Conservation (phyloP, 257 asterid genomes). For the Solanum sejunctum region DNA sequence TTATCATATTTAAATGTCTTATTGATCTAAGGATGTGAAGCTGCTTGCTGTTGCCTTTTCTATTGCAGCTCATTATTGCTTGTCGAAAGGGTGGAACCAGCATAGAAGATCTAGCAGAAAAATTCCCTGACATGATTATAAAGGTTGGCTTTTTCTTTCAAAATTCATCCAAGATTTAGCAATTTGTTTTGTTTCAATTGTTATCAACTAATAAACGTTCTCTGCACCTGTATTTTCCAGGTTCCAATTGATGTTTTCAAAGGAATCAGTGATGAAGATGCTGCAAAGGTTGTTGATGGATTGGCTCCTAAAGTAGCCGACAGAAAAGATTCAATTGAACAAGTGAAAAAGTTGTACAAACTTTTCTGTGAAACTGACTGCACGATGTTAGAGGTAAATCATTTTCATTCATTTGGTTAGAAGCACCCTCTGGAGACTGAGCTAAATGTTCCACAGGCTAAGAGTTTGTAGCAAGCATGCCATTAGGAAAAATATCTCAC, state of each 20-base stretch:
- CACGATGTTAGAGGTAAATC: slow-evolving; percentile 80
- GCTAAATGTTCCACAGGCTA: not conserved
- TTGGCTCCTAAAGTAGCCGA: slow-evolving; percentile 86
- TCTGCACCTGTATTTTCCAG: slow-evolving; percentile 20
- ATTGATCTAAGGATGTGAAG: not conserved
- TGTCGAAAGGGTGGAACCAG: slow-evolving; percentile 98
- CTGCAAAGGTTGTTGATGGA: slow-evolving; percentile 97
- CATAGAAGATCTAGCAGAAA: slow-evolving; percentile 95
- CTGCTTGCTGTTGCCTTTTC: not conserved
- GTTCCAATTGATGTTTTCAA: slow-evolving; percentile 88
- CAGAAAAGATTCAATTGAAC: slow-evolving; percentile 76
- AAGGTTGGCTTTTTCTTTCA: slow-evolving; percentile 39
- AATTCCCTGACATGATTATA: slow-evolving; percentile 85
- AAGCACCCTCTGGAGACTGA: not conserved
- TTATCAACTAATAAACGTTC: not conserved
- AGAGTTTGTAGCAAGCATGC: not conserved
- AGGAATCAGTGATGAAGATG: slow-evolving; percentile 95
- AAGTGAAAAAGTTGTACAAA: slow-evolving; percentile 90
- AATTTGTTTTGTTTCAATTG: not conserved
- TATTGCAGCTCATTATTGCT: slow-evolving; percentile 78
- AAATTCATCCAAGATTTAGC: not conserved
- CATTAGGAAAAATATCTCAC: not conserved
- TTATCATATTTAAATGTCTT: not conserved
- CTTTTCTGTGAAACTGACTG: slow-evolving; percentile 95
- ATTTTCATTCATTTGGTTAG: not conserved